Conservation (phyloP, 2,329 filamentous ascomycete genomes). For the Penicillium janthinellum region DNA sequence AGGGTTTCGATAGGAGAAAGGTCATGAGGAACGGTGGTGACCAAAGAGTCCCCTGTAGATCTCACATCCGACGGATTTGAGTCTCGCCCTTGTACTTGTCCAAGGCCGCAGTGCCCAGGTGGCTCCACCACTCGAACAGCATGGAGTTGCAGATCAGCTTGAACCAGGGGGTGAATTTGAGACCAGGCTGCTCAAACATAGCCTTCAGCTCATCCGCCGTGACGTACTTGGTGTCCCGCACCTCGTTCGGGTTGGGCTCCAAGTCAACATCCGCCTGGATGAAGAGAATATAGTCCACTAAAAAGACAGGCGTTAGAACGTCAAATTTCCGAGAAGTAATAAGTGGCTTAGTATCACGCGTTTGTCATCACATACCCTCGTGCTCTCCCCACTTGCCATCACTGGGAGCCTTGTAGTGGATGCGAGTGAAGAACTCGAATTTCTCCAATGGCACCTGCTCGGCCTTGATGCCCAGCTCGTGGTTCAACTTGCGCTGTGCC, state of each 20-base stretch:
- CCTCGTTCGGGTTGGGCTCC: slow-evolving; percentile 82
- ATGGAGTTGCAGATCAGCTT: slow-evolving; percentile 97
- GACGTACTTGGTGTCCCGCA: slow-evolving; percentile 81
- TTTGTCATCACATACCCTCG: slow-evolving; percentile 68
- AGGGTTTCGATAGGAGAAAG: slow-evolving; percentile 1
- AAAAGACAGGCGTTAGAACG: not conserved
- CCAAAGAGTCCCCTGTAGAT: not conserved
- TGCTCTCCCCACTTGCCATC: slow-evolving; percentile 99
- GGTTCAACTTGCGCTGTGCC: slow-evolving; percentile 88
- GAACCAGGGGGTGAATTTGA: slow-evolving; percentile 98
- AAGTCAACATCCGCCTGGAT: slow-evolving; percentile 92
- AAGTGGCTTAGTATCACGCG: not conserved
- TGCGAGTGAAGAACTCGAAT: slow-evolving; percentile 91
- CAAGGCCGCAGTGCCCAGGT: slow-evolving; percentile 72
- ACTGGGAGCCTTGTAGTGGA: slow-evolving; percentile 97
- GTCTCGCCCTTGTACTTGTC: slow-evolving; percentile 85
- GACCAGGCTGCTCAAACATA: slow-evolving; percentile 77
- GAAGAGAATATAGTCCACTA: slow-evolving; percentile 96
- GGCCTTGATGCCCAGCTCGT: slow-evolving; percentile 89
- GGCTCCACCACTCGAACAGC: slow-evolving; percentile 97
- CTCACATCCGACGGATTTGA: slow-evolving; percentile 80
- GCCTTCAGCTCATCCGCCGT: slow-evolving; percentile 76
- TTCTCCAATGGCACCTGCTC: slow-evolving; percentile 87
- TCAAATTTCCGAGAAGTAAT: not conserved
- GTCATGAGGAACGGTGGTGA: not conserved